Evolutionary conservation across 2,329 filamentous ascomycete genomes (phyloP), one percentile per base, ranked within the genome.

Genomic region (Fusarium coffeatum): DNA sequence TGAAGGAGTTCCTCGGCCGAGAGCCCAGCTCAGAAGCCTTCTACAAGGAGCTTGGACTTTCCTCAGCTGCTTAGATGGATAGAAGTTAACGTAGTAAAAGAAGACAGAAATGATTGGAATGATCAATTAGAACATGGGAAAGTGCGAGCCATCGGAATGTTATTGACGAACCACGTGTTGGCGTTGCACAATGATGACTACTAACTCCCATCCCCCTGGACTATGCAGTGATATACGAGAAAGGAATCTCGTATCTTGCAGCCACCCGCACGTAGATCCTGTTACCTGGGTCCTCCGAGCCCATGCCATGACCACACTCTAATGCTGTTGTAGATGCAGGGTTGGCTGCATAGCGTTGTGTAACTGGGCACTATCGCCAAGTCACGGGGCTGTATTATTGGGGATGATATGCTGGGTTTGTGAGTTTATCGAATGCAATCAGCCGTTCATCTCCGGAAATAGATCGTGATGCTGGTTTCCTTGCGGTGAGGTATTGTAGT

Each of bases 21-120:
- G 88, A 91, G 80, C 93, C 93, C 1, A 93, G 87, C 77, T 90
- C 88, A 0, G 92, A 95, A 76, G 88, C 92, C 2, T 96, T 96
- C 76, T 95, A 94, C 80, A 86, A 88, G 79, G 92, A 95, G 77
- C 82, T 96, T 53, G 93, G 93, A 6, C 72, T 81, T 42, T 59
- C 73, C 20, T 68, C 74, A 9, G 50, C 47, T 48, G 45, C 59
- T 34, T 75, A 55, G 20, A 66, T 22, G 13, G 13, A 45, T 11
- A 20, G 10, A 32, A 59, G 48, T 43, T n/a, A 48, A 22, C 3
- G 18, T 37, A 37, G 34, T 37, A 42, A 46, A 16, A 59, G 59
- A 59, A 59, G 45, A 64, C 42, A 72, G 34, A 30, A 55, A 32
- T 41, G 18, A 47, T 30, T 16, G 43, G 32, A 15, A 37, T 47